phyloP scores from a whole-genome alignment of 495 filamentous ascomycete genomes.

The Penicillium ochrochloron region DNA sequence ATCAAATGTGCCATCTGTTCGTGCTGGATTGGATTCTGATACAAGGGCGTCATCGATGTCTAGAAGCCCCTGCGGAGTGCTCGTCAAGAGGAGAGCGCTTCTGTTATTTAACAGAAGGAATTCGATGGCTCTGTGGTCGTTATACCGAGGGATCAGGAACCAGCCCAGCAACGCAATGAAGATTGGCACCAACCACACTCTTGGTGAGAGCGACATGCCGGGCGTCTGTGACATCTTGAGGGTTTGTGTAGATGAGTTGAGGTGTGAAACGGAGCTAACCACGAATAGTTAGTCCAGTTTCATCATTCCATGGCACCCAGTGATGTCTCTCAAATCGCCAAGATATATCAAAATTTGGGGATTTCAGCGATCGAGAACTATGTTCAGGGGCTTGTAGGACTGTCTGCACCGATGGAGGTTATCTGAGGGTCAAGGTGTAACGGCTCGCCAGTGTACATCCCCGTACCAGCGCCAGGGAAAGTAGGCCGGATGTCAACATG shows the following conservation, averaged over 20 bases:
- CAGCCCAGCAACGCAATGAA: not conserved
- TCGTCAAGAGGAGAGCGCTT: not conserved
- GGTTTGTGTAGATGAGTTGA: not conserved
- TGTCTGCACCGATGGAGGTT: not conserved
- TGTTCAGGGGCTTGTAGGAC: no score
- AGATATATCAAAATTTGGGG: no score
- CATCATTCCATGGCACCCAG: not conserved
- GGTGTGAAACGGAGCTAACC: not conserved
- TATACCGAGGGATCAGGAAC: not conserved
- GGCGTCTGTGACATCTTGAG: not conserved
- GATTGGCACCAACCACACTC: not conserved
- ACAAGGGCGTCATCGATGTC: not conserved
- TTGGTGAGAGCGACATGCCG: not conserved
- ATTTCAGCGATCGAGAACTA: no score
- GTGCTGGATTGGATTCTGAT: slow-evolving; percentile 1
- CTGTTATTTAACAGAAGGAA: not conserved
- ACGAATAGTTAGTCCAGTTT: not conserved
- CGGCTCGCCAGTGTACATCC: no score
- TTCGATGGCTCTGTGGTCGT: not conserved
- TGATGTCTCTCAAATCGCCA: not conserved
- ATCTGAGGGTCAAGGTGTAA: no score
- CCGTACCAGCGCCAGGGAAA: not conserved
- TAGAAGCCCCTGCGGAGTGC: not conserved
- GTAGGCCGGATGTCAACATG: not conserved
- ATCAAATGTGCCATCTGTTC: not conserved